Base-by-base conservation (phyloP, 2,329 filamentous ascomycete species). In the Exophiala alcalophila region DNA sequence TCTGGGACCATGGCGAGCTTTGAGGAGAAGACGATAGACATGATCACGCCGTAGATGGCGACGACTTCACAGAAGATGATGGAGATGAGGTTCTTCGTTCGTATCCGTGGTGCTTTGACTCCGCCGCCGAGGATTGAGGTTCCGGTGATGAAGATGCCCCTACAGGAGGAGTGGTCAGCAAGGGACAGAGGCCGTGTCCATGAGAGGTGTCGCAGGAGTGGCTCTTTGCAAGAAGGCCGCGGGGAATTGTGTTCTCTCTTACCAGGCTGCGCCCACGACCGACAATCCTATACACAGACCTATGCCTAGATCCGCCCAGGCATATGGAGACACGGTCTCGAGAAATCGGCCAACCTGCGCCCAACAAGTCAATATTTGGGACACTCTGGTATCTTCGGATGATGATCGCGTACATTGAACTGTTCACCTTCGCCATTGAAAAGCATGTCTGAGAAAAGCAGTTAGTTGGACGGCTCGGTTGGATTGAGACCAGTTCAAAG, bases 51-150 rank as follows among this genome's bases (percentile, higher is more conserved):
- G 77, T 98, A 98, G 68, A 98, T 98, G 68, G 92, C 92, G 61
- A 98, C 92, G 62, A 98, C 92, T 72, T 98, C 92, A 74, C 92
- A 98, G 73, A 98, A 98, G 71, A 98, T 97, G 69, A 98, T 98
- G 60, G 91, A 97, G 66, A 98, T 97, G 62, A 98, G 71, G 76
- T 98, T 98, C 82, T 98, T 98, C 53, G 92, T 98, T 66, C 92
- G 87, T 70, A 98, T 98, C 59, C 92, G 85, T 25, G 94, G 94
- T 31, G 92, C 91, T 68, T 86, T 91, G 62, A 98, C 92, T 73
- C 92, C 92, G 59, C 87, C 92, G 61, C 94, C 94, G 56, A 98
- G 79, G 65, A 98, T 98, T 45, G 92, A 95, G 46, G 90, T 94
- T 59, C 94, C 94, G 23, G 92, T 98, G 58, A 97, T 92, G 72